These are phyloP conservation scores for Aspergillus pseudoterreus DNA, from an alignment of 2,329 filamentous ascomycete species.

Conservation along the genomic window DNA sequence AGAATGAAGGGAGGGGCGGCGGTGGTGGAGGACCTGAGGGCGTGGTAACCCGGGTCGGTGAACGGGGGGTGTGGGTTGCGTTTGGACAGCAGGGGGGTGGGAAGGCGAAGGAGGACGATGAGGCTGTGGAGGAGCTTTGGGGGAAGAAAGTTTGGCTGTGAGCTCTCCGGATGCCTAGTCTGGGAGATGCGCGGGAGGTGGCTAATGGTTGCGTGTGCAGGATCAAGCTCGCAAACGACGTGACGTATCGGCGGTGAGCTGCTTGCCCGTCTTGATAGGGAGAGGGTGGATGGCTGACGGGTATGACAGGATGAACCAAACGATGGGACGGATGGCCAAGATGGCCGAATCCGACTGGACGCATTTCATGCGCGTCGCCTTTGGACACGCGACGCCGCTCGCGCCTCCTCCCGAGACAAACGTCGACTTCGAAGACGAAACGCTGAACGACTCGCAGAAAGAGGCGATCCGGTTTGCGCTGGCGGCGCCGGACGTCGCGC, in stretches of 20 bases:
- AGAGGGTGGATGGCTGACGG: conserved; percentile 7
- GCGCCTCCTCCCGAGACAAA: conserved; percentile 45
- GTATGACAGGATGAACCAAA: conserved; percentile 55
- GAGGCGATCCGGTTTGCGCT: conserved; percentile 75
- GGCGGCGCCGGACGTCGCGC: conserved; percentile 72
- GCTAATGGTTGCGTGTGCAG: conserved; percentile 33
- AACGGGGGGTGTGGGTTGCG: conserved; percentile 43
- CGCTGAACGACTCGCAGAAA: conserved; percentile 60
- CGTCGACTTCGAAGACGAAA: conserved; percentile 52
- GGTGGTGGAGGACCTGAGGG: conserved; percentile 30
- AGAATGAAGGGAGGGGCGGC: conserved; percentile 27
- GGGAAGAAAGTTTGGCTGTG: conserved; percentile 61
- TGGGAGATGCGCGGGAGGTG: neutral
- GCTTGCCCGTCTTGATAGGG: neutral
- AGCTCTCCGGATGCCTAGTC: conserved; percentile 21
- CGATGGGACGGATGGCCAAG: conserved; percentile 58
- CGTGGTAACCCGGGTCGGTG: conserved; percentile 44
- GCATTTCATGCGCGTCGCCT: conserved; percentile 57
- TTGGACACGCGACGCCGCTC: conserved; percentile 55
- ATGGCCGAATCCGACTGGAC: conserved; percentile 55
- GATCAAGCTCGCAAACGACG: conserved; percentile 64
- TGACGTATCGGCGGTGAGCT: conserved; percentile 58
- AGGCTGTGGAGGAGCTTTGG: conserved; percentile 49
- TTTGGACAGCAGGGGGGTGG: conserved; percentile 38
- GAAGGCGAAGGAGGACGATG: conserved; percentile 37